Conservation (phyloP, 140 eudicot species). For the Flaveria floridana region DNA sequence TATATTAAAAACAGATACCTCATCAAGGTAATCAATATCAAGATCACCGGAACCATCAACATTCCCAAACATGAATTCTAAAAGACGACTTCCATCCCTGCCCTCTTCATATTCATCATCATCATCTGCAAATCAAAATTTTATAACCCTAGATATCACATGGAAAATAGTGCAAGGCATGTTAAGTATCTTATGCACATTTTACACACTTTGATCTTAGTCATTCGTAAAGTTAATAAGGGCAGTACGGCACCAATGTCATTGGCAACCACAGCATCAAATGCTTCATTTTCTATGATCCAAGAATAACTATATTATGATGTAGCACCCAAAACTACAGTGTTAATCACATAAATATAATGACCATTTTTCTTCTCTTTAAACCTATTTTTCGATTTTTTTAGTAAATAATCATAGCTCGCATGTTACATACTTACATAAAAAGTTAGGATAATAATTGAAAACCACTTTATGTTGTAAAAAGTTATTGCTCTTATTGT, state of each 20-base stretch:
- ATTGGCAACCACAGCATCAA: conserved; percentile 4
- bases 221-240: not conserved
- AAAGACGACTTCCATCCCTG: conserved; percentile 75
- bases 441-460: not conserved
- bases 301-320: not conserved
- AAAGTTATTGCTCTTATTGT: not conserved
- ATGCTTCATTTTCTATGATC: not conserved
- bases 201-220: conserved; percentile 13
- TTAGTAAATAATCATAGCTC: not conserved
- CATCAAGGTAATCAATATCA: conserved; percentile 95
- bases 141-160: conserved; percentile 21
- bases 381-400: not conserved
- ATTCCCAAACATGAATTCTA: conserved; percentile 96
- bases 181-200: conserved; percentile 1
- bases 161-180: not conserved
- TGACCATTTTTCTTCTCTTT: conserved; percentile 14
- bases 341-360: not conserved
- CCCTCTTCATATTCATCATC: conserved; percentile 94
- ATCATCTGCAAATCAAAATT: conserved; percentile 56
- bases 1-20: conserved; percentile 44
- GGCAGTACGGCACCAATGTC: not conserved
- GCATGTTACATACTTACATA: not conserved
- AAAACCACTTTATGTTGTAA: not conserved
- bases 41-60: conserved; percentile 94
- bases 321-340: not conserved